Base-by-base conservation (phyloP, 306 rosid species). In the Albizia julibrissin region DNA sequence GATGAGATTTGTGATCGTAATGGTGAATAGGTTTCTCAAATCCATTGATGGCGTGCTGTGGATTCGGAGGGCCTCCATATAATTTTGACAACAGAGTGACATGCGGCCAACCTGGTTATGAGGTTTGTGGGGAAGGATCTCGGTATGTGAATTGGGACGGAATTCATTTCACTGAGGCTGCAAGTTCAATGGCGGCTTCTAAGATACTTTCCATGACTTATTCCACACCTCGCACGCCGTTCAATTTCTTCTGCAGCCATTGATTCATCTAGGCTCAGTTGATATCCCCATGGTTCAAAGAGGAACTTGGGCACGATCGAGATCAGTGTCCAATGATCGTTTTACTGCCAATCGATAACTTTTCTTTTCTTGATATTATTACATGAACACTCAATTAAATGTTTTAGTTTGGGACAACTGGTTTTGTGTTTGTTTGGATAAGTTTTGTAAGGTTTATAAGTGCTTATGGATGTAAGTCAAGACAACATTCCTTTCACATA, bases 31-130 rank as follows among this genome's bases (percentile, higher is more conserved):
- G 94, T 85, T 95, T 95, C 84, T 52, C 94, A 7, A 87, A 82
- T 77, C 97, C 98, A 2, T 83, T 92, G 76, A 90, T 89, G 96
- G 94, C 91, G 46, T 95, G 99, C 77, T 95, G 99, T 44, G 99
- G 99, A 16, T 75, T 15, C 15, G 99, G 99, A 71, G 98, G 99
- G 11, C 96, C 94, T 62, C 98, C 99, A 10, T 93, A 95, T 89
- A 95, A 95, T 74, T 95, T 89, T 83, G 84, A 92, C 47, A 61
- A 46, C 19, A 83, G 87, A 58, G 87, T 93, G 78, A 90, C 95
- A 3, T 93, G 98, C 50, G 98, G 98, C 72, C 90, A 87, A 21
- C 91, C 94, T 13, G 98, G 99, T 65, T 54, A 79, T 84, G 84
- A 89, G 70, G 98, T 87, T 15, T 95, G 97, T 40, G 76, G 54